Percentiles rank a stretch among this genome's conserved stretches.
Evolutionary conservation across 2,329 filamentous ascomycete species (phyloP).

Genomic region (Trichophyton mentagrophytes): DNA sequence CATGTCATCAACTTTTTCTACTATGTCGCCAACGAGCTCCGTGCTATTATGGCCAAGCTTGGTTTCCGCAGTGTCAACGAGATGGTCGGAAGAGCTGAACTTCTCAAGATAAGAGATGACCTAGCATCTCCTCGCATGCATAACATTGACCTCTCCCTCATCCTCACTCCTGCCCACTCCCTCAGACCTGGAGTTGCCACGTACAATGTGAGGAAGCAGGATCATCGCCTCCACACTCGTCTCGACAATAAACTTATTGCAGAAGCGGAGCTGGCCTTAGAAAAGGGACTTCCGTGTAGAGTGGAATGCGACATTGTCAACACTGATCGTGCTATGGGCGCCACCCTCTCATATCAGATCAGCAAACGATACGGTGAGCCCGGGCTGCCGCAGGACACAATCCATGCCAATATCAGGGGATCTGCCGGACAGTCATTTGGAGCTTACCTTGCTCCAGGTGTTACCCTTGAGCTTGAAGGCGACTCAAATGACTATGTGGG

Average conservation of each 20-base stretch:
- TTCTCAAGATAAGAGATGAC: constrained; percentile 75
- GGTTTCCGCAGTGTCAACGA: constrained; percentile 93
- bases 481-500: constrained; percentile 95
- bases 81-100: constrained; percentile 89
- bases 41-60: constrained; percentile 91
- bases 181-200: constrained; percentile 87
- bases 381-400: constrained; percentile 80
- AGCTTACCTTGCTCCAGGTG: constrained; percentile 82
- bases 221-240: constrained; percentile 82
- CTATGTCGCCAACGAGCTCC: constrained; percentile 89
- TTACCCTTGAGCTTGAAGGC: constrained; percentile 89
- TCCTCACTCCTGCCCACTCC: constrained; percentile 90
- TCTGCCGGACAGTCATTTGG: constrained; percentile 95
- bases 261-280: constrained; percentile 83
- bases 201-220: constrained; percentile 96
- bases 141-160: constrained; percentile 85
- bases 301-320: constrained; percentile 96
- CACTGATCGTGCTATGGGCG: constrained; percentile 85
- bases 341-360: constrained; percentile 89
- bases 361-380: constrained; percentile 83
- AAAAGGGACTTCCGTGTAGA: constrained; percentile 83
- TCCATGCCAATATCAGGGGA: constrained; percentile 92
- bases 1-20: constrained; percentile 99
- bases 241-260: constrained; percentile 96
- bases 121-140: constrained; percentile 76